Evolutionary conservation across 2,329 filamentous ascomycete species (phyloP), one percentile per base, ranked within the genome.

Genomic region (Phoma herbarum): DNA sequence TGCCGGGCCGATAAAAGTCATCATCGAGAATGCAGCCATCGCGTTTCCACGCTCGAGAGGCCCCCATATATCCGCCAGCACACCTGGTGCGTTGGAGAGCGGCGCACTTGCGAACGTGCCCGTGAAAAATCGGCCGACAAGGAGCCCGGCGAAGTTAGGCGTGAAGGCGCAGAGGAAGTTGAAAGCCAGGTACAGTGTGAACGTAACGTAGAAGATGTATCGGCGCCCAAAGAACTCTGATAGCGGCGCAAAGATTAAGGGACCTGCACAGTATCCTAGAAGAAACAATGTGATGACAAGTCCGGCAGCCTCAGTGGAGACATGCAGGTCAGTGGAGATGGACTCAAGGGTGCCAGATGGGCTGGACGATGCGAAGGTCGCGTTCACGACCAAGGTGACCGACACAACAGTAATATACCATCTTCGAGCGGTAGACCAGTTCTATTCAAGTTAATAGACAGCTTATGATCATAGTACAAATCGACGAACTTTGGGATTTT

Each of bases 271-370:
- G 68, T 89, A 90, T 7, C 87, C 87, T 42, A 89, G 79, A 8
- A 90, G 78, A 63, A 86, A 90, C 18, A 87, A 80, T 0, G 87
- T 88, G 31, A 89, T 86, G 8, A 86, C 87, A 1, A 90, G 75
- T 2, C 78, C 79, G 0, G 82, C 81, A 2, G 52, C 57, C 29
- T 54, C 50, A 12, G 29, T 48, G 6, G 56, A 59, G 8, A 59
- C 56, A n/a, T 59, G 43, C 7, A 59, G 23, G 14, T 59, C 56
- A 11, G 6, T 44, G 8, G 50, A 35, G 16, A 59, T 59, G 12
- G 18, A 23, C 4, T 42, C 50, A 6, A 54, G 50, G 1, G 29
- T 43, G 12, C 56, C 56, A 18, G 56, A 54, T 16, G 56, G 56
- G 22, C 43, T 54, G 4, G 49, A 53, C 18, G 56, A 59, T n/a